Base-by-base conservation (phyloP, 768 basidiomycete species). In the Cytidiella melzeri region DNA sequence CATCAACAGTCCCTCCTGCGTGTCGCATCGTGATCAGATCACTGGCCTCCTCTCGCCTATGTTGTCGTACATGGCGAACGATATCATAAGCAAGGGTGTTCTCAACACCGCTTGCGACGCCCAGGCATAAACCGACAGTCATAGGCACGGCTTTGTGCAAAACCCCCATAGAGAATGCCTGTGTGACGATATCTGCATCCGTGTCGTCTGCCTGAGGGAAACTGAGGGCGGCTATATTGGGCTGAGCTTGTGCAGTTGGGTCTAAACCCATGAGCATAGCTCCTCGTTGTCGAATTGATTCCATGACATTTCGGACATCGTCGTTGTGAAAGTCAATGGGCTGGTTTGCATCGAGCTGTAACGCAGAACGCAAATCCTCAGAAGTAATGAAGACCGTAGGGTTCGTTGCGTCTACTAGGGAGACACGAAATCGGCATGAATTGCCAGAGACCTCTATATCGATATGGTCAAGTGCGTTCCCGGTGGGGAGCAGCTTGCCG, bases 401-500 rank as follows among this genome's bases (percentile, higher is more conserved):
- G 61, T 88, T 87, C 13, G 86, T 83, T 1, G 84, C 84, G 57
- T 88, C 86, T 11, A 88, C 74, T 7, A 83, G 70, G 10, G 83
- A 84, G 23, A 37, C 51, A 4, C 21, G 26, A n/a, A 52, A 13
- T 10, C 15, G 34, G 1, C 69, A 73, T 9, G 44, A 48, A 1
- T 24, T 28, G 38, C 26, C 42, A 15, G 56, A 48, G 24, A 61
- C 43, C 20, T 47, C 48, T n/a, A 76, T 56, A 25, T 67, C 52
- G 34, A 86, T 61, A 3, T 47, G 43, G 55, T 84, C 79, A 4
- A 66, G 53, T 1, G 81, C 64, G 12, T 69, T 69, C 21, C 76
- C 77, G 0, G 83, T 76, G 1, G 87, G 87, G 19, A 89, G 71
- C 5, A 89, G 73, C 55, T 75, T 75, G 6, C 87, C 87, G 0